Evolutionary conservation across 2,329 filamentous ascomycete species (phyloP).

Genomic region (Ceratocystis destructans): DNA sequence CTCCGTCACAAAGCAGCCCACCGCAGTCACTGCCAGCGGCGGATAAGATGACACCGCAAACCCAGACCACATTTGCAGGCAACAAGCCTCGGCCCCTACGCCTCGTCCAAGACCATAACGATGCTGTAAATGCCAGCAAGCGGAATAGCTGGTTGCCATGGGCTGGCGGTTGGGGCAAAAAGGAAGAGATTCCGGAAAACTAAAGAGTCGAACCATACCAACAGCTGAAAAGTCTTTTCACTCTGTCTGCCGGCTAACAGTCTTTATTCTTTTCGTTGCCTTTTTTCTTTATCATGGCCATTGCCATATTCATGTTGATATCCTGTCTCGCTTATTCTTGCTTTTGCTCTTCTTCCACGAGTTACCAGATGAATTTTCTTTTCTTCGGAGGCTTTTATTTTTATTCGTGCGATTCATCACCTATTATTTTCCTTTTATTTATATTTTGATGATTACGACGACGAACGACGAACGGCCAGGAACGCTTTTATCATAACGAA

Average conservation of each 20-base stretch:
- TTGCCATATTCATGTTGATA: neutral
- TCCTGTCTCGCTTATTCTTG: neutral
- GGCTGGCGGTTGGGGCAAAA: conserved; percentile 37
- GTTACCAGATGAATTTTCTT: neutral
- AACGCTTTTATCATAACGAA: neutral
- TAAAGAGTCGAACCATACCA: neutral
- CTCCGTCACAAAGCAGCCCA: conserved; percentile 38
- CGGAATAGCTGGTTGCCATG: conserved; percentile 53
- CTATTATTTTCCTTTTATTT: conserved; percentile 8
- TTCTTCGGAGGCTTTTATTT: conserved; percentile 8
- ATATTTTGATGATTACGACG: conserved; percentile 3
- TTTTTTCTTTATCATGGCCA: conserved; percentile 2
- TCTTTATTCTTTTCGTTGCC: neutral
- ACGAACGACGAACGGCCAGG: neutral
- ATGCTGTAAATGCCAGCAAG: conserved; percentile 39
- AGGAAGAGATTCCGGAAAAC: conserved; percentile 30
- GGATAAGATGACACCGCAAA: conserved; percentile 41
- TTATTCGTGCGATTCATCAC: neutral
- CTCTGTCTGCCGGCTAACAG: neutral
- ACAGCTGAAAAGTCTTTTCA: neutral
- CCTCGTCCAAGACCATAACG: conserved; percentile 66
- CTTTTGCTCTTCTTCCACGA: neutral
- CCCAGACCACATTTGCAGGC: conserved; percentile 46
- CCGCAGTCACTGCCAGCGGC: conserved; percentile 25
- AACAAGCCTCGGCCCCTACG: conserved; percentile 73